phyloP scores from a whole-genome alignment of 805 yeast species.

The Lachancea thermotolerans region DNA sequence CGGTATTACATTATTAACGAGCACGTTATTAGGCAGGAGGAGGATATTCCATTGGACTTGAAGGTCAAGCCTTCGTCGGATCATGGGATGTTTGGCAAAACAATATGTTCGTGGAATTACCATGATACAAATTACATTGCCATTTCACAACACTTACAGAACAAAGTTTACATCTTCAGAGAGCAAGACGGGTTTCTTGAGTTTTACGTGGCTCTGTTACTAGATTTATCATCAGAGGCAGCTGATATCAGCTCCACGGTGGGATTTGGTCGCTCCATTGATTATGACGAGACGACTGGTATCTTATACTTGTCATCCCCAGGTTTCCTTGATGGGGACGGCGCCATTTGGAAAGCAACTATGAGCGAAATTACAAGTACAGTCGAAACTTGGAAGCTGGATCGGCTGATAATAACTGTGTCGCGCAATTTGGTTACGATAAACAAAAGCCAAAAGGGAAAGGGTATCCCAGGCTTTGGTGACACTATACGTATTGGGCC shows the following conservation, averaged over 20 bases:
- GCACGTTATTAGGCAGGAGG: constrained; percentile 7
- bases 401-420: constrained; percentile 8
- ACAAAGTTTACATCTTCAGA: constrained; percentile 16
- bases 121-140: constrained; percentile 14
- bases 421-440: constrained; percentile 9
- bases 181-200: constrained; percentile 11
- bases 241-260: constrained; percentile 22
- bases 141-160: constrained; percentile 20
- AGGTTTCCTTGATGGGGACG: constrained; percentile 31
- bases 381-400: constrained; percentile 16
- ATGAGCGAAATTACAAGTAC: constrained; percentile 16
- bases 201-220: constrained; percentile 7
- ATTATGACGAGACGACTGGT: constrained; percentile 12
- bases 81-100: constrained; percentile 24
- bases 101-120: constrained; percentile 11
- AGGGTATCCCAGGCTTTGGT: constrained; percentile 42
- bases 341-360: constrained; percentile 40
- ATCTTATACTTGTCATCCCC: constrained; percentile 38
- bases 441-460: constrained; percentile 18
- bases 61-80: constrained; percentile 10
- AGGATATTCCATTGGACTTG: constrained; percentile 8
- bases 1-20: constrained; percentile 12
- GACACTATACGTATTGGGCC: constrained; percentile 28
- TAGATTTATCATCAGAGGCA: constrained; percentile 9
- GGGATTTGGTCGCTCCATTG: constrained; percentile 30